Conservation (phyloP, 2,329 filamentous ascomycete genomes). For the Hypoxylon sp. region DNA sequence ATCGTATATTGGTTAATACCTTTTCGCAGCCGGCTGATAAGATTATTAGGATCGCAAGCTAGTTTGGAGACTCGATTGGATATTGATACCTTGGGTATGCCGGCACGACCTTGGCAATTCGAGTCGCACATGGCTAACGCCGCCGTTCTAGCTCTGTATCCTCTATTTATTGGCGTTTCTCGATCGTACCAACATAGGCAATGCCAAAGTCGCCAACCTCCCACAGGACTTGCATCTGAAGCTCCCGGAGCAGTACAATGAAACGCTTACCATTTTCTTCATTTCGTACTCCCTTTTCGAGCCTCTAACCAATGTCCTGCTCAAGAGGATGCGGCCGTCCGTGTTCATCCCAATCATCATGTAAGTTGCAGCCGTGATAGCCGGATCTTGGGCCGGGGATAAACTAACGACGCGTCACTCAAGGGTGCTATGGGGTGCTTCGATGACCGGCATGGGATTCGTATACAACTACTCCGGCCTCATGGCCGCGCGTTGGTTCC, state of each 20-base stretch:
- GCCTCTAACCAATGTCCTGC: slow-evolving; percentile 81
- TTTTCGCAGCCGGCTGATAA: slow-evolving; percentile 25
- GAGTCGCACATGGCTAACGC: slow-evolving; percentile 28
- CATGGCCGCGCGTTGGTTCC: slow-evolving; percentile 77
- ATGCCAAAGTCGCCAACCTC: slow-evolving; percentile 74
- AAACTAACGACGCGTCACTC: slow-evolving; percentile 45
- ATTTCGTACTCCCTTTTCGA: slow-evolving; percentile 87
- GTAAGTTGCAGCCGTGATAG: slow-evolving; percentile 60
- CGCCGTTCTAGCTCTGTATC: slow-evolving; percentile 68
- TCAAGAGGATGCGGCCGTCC: slow-evolving; percentile 82
- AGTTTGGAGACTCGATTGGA: slow-evolving; percentile 54
- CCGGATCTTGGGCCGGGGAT: slow-evolving; percentile 14
- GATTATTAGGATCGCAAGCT: slow-evolving; percentile 53
- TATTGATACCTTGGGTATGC: slow-evolving; percentile 57
- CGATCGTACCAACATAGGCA: slow-evolving; percentile 81
- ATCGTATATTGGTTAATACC: neutral
- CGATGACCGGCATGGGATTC: slow-evolving; percentile 79
- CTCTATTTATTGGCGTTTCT: slow-evolving; percentile 83
- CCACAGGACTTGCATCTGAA: slow-evolving; percentile 72
- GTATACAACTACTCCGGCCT: slow-evolving; percentile 74
- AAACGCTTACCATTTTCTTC: slow-evolving; percentile 86
- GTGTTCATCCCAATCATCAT: slow-evolving; percentile 88
- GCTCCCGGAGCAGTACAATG: slow-evolving; percentile 75
- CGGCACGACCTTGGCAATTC: neutral
- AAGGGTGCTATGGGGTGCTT: slow-evolving; percentile 75